phyloP scores from a whole-genome alignment of 2,329 filamentous ascomycete genomes.

The Daldinia sp. region DNA sequence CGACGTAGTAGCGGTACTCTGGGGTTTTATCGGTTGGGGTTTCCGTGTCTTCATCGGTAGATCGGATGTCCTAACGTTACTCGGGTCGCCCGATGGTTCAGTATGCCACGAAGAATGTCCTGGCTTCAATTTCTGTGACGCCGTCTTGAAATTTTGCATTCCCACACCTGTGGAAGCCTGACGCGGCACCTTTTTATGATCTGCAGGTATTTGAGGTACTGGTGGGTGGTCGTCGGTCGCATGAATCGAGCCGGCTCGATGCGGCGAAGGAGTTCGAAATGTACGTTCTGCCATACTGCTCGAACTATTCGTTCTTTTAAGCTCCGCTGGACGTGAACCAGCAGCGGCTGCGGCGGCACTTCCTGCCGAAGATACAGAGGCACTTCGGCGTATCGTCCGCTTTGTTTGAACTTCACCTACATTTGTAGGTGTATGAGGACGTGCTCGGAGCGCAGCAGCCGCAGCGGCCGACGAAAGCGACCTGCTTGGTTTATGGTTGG shows the following conservation, averaged over 20 bases:
- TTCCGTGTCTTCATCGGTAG: constrained; percentile 51
- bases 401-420: constrained; percentile 88
- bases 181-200: constrained; percentile 48
- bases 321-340: constrained; percentile 49
- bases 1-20: constrained; percentile 43
- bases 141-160: constrained; percentile 60
- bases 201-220: constrained; percentile 73
- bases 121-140: constrained; percentile 59
- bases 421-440: constrained; percentile 78
- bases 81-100: constrained; percentile 54
- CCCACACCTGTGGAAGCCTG: constrained; percentile 54
- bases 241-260: constrained; percentile 52
- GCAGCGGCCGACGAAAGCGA: constrained; percentile 86
- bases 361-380: constrained; percentile 72
- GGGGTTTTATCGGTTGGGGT: constrained; percentile 44
- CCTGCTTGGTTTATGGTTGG: constrained; percentile 63
- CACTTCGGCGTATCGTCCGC: constrained; percentile 76
- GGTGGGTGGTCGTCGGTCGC: constrained; percentile 67
- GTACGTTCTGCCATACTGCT: constrained; percentile 89
- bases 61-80: constrained; percentile 57
- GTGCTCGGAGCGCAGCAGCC: constrained; percentile 81
- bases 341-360: constrained; percentile 55
- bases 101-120: constrained; percentile 59
- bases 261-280: constrained; percentile 80
- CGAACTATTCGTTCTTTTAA: constrained; percentile 73